Conservation (phyloP, 495 filamentous ascomycete genomes). For the Talaromyces thailandensis region DNA sequence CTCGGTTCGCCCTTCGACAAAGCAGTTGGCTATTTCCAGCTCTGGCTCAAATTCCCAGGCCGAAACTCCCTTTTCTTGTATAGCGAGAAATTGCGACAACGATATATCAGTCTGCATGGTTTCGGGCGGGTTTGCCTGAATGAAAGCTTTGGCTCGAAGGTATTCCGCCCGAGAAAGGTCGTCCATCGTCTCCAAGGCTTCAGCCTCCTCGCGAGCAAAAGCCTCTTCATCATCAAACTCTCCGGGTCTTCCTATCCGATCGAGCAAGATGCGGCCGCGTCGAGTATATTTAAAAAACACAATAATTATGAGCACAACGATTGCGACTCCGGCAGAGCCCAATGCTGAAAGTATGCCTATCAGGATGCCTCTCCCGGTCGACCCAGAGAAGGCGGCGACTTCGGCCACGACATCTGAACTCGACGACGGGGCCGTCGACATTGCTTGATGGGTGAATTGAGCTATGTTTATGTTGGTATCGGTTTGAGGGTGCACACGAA, state of each 20-base stretch:
- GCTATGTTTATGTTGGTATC: conserved; percentile 13
- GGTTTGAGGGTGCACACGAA: conserved; percentile 5
- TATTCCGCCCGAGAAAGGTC: conserved; percentile 87
- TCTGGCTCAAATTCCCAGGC: conserved; percentile 99
- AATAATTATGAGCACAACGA: conserved; percentile 70
- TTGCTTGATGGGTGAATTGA: conserved; percentile 10
- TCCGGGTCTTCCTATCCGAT: conserved; percentile 86
- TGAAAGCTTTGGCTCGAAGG: conserved; percentile 89
- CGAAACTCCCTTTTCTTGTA: conserved; percentile 97
- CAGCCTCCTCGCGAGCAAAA: conserved; percentile 84
- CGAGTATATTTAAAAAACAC: conserved; percentile 92
- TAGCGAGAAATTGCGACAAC: conserved; percentile 91
- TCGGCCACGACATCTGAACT: conserved; percentile 3
- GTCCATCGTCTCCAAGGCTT: conserved; percentile 92
- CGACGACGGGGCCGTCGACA: not conserved
- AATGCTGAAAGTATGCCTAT: conserved; percentile 97
- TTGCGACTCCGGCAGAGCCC: conserved; percentile 79
- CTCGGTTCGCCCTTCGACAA: conserved; percentile 91
- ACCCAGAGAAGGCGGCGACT: conserved; percentile 24
- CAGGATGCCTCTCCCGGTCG: conserved; percentile 72
- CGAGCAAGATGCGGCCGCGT: conserved; percentile 83
- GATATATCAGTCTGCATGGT: conserved; percentile 95
- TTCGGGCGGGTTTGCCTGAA: conserved; percentile 90
- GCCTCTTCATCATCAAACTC: conserved; percentile 98
- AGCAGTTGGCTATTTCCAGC: conserved; percentile 96